Conservation (phyloP, 192 early-diverging fungal species). For the Umbelopsis sp. region DNA sequence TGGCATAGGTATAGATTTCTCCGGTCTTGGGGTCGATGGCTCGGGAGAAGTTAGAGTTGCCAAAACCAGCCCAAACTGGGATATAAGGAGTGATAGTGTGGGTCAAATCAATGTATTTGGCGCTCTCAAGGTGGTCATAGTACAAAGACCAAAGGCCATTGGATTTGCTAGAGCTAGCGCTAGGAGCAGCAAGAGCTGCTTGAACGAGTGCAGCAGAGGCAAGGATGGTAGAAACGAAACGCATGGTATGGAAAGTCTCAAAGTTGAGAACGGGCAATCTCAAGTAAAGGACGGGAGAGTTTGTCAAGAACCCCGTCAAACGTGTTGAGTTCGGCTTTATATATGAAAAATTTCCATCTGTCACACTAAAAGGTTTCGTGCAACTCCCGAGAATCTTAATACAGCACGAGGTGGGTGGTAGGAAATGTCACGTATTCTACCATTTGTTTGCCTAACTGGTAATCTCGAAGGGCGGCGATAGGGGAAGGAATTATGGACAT, state of each 20-base stretch:
- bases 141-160: conserved; percentile 23
- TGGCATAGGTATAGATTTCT: conserved; percentile 44
- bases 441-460: no score
- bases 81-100: conserved; percentile 54
- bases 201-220: conserved; percentile 17
- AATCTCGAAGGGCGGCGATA: no score
- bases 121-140: conserved; percentile 20
- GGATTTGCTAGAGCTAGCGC: background rate
- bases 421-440: no score
- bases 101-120: conserved; percentile 52
- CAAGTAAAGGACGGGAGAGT: background rate
- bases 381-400: conserved; percentile 5
- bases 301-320: background rate
- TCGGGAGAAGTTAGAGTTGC: conserved; percentile 46
- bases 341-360: background rate
- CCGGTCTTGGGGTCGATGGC: conserved; percentile 45
- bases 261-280: background rate
- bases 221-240: conserved; percentile 18
- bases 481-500: no score
- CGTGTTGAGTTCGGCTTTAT: background rate
- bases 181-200: conserved; percentile 7
- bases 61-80: conserved; percentile 57
- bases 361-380: conserved; percentile 7
- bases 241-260: background rate
- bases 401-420: conserved; percentile 3